These are phyloP conservation scores for Fusarium sp. DNA, from an alignment of 2,329 filamentous ascomycete genomes.

Conservation along the genomic window DNA sequence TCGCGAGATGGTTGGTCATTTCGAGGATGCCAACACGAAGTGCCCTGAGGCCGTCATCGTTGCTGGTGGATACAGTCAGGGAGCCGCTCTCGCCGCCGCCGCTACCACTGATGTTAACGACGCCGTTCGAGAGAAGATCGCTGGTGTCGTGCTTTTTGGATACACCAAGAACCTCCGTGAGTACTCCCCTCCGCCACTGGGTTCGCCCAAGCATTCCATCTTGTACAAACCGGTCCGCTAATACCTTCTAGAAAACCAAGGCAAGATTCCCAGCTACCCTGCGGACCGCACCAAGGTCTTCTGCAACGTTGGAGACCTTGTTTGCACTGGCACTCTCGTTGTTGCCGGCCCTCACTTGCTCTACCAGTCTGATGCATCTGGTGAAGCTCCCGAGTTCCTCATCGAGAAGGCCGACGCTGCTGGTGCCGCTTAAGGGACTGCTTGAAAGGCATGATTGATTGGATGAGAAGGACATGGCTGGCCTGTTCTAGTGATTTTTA, in stretches of 20 bases:
- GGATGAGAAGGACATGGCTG: constrained; percentile 5
- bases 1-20: constrained; percentile 56
- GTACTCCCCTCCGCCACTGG: neutral
- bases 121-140: constrained; percentile 53
- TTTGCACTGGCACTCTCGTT: constrained; percentile 55
- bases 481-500: constrained; percentile 18
- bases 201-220: neutral
- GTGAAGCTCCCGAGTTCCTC: constrained; percentile 27
- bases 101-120: constrained; percentile 53
- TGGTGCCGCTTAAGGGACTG: neutral
- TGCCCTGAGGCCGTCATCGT: constrained; percentile 60
- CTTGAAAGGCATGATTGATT: neutral
- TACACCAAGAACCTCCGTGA: constrained; percentile 58
- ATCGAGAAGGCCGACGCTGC: constrained; percentile 35
- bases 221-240: neutral
- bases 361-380: constrained; percentile 23
- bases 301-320: constrained; percentile 54
- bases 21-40: constrained; percentile 56
- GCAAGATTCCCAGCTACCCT: constrained; percentile 56
- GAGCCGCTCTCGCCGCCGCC: constrained; percentile 59
- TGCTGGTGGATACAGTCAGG: constrained; percentile 59
- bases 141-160: constrained; percentile 55
- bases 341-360: constrained; percentile 30
- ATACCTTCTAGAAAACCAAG: constrained; percentile 46
- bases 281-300: constrained; percentile 54